Evolutionary conservation across 176 grass and related monocot genomes (phyloP), one percentile per base, ranked within the genome.

Genomic region (Raddia guianensis): DNA sequence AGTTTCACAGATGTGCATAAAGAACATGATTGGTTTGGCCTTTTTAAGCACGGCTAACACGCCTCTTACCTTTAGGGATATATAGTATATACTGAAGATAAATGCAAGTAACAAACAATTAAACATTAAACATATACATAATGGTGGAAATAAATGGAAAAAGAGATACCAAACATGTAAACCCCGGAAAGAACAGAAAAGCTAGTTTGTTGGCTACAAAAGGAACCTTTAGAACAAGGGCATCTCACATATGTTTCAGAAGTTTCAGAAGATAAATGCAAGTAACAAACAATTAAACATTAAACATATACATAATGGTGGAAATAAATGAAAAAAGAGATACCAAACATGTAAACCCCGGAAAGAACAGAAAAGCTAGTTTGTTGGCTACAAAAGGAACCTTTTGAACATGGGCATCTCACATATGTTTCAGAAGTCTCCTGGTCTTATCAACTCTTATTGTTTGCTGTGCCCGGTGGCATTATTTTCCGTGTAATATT

Each of bases 251-350:
- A 45, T 55, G 19, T 43, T 53, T 82, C 47, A 54, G 16, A 7
- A 1, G 5, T 50, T 16, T 52, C 68, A n/a, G n/a, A n/a, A n/a
- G n/a, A n/a, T n/a, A n/a, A n/a, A n/a, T n/a, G n/a, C n/a, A n/a
- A n/a, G n/a, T n/a, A n/a, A n/a, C n/a, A n/a, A n/a, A n/a, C n/a
- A n/a, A n/a, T n/a, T n/a, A n/a, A n/a, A n/a, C n/a, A n/a, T n/a
- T n/a, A n/a, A n/a, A n/a, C n/a, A n/a, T 50, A 62, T 50, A 72
- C 51, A 66, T 12, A 66, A 42, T 67, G 34, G 12, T 43, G 49
- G 42, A 53, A 69, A 63, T n/a, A 12, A 47, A 42, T 60, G 40
- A 8, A 56, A 54, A 85, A 64, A n/a, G 49, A 72, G 13, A 71
- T 34, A 6, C 45, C 2, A 45, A 63, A 47, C 45, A 78, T 42